These are phyloP conservation scores for Saturnispora sekii DNA, from an alignment of 805 yeast species.

Conservation along the genomic window DNA sequence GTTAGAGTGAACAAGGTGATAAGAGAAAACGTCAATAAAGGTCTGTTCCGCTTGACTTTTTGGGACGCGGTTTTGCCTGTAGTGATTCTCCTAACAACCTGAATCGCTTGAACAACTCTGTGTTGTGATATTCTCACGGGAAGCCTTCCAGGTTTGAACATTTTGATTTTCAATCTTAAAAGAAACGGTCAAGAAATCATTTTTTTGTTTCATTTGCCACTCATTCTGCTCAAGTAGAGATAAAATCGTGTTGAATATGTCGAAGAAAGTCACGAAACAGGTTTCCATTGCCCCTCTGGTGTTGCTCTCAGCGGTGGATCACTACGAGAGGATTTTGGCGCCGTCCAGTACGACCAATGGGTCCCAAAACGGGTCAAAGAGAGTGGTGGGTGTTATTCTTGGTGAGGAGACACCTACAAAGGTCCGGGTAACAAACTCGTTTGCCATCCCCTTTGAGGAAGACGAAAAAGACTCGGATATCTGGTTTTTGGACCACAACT, in stretches of 20 bases:
- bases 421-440: conserved; percentile 79
- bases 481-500: conserved; percentile 96
- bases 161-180: no score
- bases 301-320: conserved; percentile 88
- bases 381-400: conserved; percentile 89
- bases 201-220: no score
- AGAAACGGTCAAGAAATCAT: no score
- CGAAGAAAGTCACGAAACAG: conserved; percentile 25
- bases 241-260: neutral
- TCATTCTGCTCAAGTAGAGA: no score
- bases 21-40: conserved; percentile 6
- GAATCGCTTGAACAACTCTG: no score
- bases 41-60: conserved; percentile 2
- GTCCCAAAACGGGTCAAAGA: conserved; percentile 35
- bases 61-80: no score
- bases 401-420: conserved; percentile 48
- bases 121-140: no score
- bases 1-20: conserved; percentile 10
- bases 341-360: conserved; percentile 27
- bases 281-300: conserved; percentile 96
- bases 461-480: conserved; percentile 85
- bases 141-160: no score
- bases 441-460: conserved; percentile 97
- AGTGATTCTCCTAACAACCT: no score
- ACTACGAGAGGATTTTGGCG: conserved; percentile 73